Percentiles rank a stretch among this genome's conserved stretches.
phyloP scores from a whole-genome alignment of 257 asterid species.

The Solanum gandarillasii region DNA sequence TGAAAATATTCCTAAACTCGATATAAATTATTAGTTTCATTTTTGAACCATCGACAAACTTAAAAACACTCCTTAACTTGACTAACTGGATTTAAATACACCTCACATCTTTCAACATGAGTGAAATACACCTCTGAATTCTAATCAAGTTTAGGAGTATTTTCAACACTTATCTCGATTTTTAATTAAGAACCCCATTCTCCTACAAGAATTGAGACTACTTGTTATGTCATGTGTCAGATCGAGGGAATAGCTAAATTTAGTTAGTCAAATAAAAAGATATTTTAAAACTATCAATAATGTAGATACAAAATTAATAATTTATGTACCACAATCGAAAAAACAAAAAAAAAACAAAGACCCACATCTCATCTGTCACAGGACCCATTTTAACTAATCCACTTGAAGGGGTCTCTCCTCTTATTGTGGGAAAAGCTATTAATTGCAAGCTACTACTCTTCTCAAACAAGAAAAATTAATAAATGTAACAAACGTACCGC shows the following conservation, averaged over 20 bases:
- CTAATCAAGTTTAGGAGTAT: no score
- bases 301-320: no score
- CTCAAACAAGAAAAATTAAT: neutral
- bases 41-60: no score
- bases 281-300: no score
- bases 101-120: neutral
- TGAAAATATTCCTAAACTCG: no score
- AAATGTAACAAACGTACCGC: neutral
- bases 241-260: fast-evolving
- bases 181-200: no score
- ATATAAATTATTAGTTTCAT: no score
- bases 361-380: neutral
- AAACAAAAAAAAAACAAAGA: neutral
- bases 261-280: neutral
- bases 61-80: no score
- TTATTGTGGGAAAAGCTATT: neutral
- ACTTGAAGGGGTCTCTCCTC: neutral
- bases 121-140: neutral
- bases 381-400: neutral
- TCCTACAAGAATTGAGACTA: neutral
- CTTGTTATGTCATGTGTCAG: neutral
- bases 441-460: neutral
- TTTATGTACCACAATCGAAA: no score
- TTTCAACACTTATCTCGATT: no score
- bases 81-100: no score